Conservation (phyloP, 139 green algal species). For the Closterium sp. region DNA sequence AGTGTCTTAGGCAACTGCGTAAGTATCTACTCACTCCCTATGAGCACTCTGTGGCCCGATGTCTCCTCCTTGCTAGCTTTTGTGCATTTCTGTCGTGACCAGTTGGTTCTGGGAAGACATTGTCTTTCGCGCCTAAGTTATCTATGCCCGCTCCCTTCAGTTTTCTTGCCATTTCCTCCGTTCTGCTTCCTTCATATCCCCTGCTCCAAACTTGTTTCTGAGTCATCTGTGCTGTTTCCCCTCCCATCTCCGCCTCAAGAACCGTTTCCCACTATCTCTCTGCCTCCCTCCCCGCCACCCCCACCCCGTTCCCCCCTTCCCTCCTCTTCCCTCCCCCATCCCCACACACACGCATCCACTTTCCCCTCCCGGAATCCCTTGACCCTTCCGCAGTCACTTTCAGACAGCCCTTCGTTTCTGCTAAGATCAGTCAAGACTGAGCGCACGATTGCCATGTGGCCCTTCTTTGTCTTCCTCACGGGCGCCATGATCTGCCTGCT, state of each 20-base stretch:
- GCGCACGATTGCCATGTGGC: constrained; percentile 54
- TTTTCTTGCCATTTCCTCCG: neutral
- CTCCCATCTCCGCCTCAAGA: neutral
- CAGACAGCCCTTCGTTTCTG: neutral
- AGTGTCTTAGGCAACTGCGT: neutral
- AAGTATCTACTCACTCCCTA: neutral
- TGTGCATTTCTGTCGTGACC: no score
- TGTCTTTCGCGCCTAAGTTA: neutral
- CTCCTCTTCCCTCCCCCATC: neutral
- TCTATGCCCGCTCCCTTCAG: neutral
- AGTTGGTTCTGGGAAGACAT: no score
- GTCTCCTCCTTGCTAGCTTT: no score
- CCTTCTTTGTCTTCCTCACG: constrained; percentile 79
- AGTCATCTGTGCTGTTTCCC: neutral
- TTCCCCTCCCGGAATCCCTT: neutral
- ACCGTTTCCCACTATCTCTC: no score
- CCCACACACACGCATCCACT: neutral
- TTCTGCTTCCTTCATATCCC: neutral
- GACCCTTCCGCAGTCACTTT: neutral
- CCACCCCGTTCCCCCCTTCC: neutral
- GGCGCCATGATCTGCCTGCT: constrained; percentile 89
- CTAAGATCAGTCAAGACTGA: neutral
- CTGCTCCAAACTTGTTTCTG: neutral
- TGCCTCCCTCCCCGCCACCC: neutral
- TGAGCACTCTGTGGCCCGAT: no score